A percentile compares a stretch with the other conserved stretches of the same genome.
Evolutionary conservation across 2,329 filamentous ascomycete species (phyloP).

Genomic region (Purpureocillium lavendulum): DNA sequence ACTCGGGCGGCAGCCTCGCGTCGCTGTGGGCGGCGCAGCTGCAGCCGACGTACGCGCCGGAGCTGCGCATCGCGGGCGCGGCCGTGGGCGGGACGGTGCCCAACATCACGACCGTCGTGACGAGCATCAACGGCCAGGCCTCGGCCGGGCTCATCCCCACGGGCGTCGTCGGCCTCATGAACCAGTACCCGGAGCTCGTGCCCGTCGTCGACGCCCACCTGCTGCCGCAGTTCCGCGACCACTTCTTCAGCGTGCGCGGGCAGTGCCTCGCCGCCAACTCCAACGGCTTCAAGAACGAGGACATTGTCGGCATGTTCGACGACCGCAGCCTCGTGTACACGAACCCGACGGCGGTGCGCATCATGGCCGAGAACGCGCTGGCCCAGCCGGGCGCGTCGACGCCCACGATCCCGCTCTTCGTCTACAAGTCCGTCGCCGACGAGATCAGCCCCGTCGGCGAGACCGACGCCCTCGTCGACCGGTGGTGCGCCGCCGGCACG

Average conservation of each 20-base stretch:
- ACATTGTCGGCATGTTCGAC: conserved; percentile 32
- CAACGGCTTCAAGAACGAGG: conserved; percentile 18
- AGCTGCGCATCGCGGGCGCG: conserved; percentile 15
- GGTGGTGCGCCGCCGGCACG: conserved; percentile 31
- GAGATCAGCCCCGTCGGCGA: conserved; percentile 33
- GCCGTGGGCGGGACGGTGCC: conserved; percentile 16
- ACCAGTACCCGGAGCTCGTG: conserved; percentile 12
- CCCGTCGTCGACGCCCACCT: conserved; percentile 9
- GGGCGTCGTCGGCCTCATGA: conserved; percentile 13
- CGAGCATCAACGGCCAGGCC: conserved; percentile 8
- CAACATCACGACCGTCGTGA: conserved; percentile 9
- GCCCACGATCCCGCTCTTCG: conserved; percentile 37
- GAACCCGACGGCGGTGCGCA: conserved; percentile 13
- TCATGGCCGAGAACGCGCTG: conserved; percentile 18
- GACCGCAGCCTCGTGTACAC: conserved; percentile 19
- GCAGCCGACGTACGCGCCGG: conserved; percentile 15
- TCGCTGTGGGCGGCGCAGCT: conserved; percentile 15
- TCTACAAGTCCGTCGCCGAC: conserved; percentile 41
- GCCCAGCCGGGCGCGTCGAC: conserved; percentile 28
- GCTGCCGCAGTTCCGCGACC: conserved; percentile 12
- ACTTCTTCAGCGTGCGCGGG: conserved; percentile 17
- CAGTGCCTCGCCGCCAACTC: conserved; percentile 17
- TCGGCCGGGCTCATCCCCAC: conserved; percentile 13
- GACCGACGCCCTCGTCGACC: conserved; percentile 31
- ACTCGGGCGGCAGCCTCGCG: conserved; percentile 16